Base-by-base conservation (phyloP, 2,329 filamentous ascomycete genomes). In the Amylocarpus encephaloides region DNA sequence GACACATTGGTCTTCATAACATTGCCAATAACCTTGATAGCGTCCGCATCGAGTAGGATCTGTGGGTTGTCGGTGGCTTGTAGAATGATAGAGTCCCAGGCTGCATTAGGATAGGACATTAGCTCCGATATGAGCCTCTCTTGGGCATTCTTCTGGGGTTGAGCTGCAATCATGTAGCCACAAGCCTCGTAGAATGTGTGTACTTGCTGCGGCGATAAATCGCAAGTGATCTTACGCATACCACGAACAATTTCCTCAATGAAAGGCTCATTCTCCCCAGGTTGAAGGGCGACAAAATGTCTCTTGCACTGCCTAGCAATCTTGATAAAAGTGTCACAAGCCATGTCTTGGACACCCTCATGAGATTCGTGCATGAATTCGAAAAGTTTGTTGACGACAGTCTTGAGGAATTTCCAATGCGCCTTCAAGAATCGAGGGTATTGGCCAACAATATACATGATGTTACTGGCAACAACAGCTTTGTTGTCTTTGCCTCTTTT, bases 1-100 rank as follows among this genome's bases (percentile, higher is more conserved):
- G 94, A 92, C 4, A 98, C 93, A 63, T 98, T 98, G 1, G 93
- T 98, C 79, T 98, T 98, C 93, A 98, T 98, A 67, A 98, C 96
- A 71, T 98, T 98, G 59, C 93, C 93, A 56, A 98, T 91, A 59
- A 98, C 85, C 75, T 98, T 98, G 73, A 98, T 97, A 1, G 91
- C 95, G 61, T 98, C 91, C 10, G 84, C 76, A 64, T 97, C 90
- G 68, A 97, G 89, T 11, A 98, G 77, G 59, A 93, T 90, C 18
- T 83, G 78, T 0, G 93, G 89, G 66, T 96, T 85, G 54, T 85
- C 78, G 48, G 88, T 93, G 19, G 93, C 93, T 65, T 86, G 81
- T 60, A 82, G 81, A 66, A 98, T 98, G 63, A 98, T 96, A 63
- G 85, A 82, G 66, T 96, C 91, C 93, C 93, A 98, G 16, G 93